Evolutionary conservation across 768 basidiomycete species (phyloP), one percentile per base, ranked within the genome.

Genomic region (Mycena belliarum): DNA sequence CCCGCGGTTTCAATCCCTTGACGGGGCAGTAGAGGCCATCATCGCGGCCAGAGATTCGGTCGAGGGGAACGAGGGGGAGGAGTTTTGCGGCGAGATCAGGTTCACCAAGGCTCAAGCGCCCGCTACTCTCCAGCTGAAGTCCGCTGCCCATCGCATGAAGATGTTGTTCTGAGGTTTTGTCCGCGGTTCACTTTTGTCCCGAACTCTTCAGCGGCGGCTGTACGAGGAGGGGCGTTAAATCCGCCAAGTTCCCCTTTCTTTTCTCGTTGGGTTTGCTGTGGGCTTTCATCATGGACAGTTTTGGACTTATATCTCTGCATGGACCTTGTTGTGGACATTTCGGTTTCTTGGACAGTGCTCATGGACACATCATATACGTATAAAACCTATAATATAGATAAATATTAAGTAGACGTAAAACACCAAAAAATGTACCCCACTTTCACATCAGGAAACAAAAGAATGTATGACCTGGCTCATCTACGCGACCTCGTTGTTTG

Each of bases 1-100:
- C n/a, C 60, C 60, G 7, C 37, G 37, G 26, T 62, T 57, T 20
- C 60, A 62, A 23, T 62, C 60, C 18, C 60, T 62, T 26, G 60
- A 62, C 38, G 60, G 52, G 15, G 52, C 52, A 9, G 43, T 53
- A 1, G 6, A 41, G 52, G 21, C 28, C 15, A 57, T 62, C 35
- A 32, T 21, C 16, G 26, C 14, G 29, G 57, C 32, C 21, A 23
- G 21, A 21, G 14, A 23, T 6, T 18, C 33, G 38, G 15, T n/a
- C 4, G 52, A 46, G 35, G 32, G 21, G 4, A 45, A 40, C 18
- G 33, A 26, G 55, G 32, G 1, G 41, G 48, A 48, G 50, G 0
- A 16, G 40, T 18, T 35, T 1, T 49, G 44, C n/a, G 23, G 24
- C 16, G 53, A 55, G 35, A 48, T 49, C 21, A n/a, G 14, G 14